A percentile compares a stretch with the other conserved stretches of the same genome.
phyloP scores from a whole-genome alignment of 2,329 filamentous ascomycete genomes.

The Aspergillus ochraceus region DNA sequence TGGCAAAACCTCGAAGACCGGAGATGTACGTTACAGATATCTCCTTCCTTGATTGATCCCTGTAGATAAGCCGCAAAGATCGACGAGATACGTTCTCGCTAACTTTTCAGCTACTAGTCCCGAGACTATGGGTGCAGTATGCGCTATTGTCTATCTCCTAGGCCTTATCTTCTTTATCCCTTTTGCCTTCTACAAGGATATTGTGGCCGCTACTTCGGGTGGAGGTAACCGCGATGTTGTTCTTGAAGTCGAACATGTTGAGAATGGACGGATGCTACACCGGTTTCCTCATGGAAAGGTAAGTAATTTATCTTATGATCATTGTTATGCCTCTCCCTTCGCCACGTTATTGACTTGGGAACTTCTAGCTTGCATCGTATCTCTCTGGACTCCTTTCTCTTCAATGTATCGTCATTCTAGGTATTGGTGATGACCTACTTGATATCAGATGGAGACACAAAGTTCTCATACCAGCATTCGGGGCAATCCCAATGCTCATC shows the following conservation, averaged over 20 bases:
- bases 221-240: slow-evolving; percentile 89
- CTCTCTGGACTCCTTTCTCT: slow-evolving; percentile 91
- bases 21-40: slow-evolving; percentile 63
- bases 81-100: not conserved
- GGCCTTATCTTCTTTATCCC: slow-evolving; percentile 89
- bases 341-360: slow-evolving; percentile 3
- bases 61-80: not conserved
- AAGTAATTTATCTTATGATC: not conserved
- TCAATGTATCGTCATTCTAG: slow-evolving; percentile 85
- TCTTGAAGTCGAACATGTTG: slow-evolving; percentile 68
- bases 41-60: not conserved
- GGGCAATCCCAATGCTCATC: slow-evolving; percentile 87
- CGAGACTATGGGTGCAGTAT: slow-evolving; percentile 94
- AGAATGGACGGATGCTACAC: slow-evolving; percentile 83
- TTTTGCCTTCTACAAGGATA: slow-evolving; percentile 97
- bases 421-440: slow-evolving; percentile 93
- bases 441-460: slow-evolving; percentile 99
- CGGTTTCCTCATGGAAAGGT: slow-evolving; percentile 94
- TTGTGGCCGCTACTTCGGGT: slow-evolving; percentile 90
- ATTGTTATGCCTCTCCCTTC: not conserved
- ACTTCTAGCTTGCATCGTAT: slow-evolving; percentile 80
- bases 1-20: slow-evolving; percentile 72
- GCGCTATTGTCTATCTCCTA: slow-evolving; percentile 88
- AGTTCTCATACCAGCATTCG: slow-evolving; percentile 94
- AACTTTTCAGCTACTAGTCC: slow-evolving; percentile 53